Evolutionary conservation across 1,284 basidiomycete genomes (phyloP), one percentile per base, ranked within the genome.

Genomic region (Gomphus sp.): DNA sequence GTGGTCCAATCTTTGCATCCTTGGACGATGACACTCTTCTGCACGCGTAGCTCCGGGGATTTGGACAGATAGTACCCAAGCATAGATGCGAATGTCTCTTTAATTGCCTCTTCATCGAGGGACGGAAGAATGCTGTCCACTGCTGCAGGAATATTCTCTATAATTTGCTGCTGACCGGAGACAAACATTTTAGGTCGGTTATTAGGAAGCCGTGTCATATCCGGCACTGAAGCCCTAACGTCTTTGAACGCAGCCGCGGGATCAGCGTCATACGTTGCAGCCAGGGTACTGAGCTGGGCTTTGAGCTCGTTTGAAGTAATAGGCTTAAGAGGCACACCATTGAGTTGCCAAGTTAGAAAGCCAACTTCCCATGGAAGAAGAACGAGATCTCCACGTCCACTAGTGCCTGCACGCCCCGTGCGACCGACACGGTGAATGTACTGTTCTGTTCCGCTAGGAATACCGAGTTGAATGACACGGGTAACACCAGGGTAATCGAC

Each of bases 341-440:
- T 75, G 47, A 98, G 76, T 63, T 84, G 75, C 70, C 77, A 78
- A 11, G 75, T 76, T 60, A 93, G 72, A 71, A 90, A 98, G 10
- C 80, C 82, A 36, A 77, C 71, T 71, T 99, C 96, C 78, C 85
- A 96, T 11, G 90, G 88, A 10, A 90, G 75, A 25, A 98, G 77
- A 22, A 99, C 80, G 54, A 99, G 72, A 72, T 99, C 96, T 7
- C 89, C 93, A 59, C 93, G 84, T 0, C 91, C 91, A n/a, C 72
- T 66, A 28, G 73, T 71, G 43, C 79, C 78, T 2, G 85, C 90
- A 66, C 95, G 86, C 22, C 93, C 94, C 0, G 96, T 97, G 61
- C 94, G 81, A 2, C 94, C 93, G 52, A 98, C 85, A 62, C 96
- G 89, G 68, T 98, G 94, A 55, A 96, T 79, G 71, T 99, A 99